A percentile compares a stretch with the other conserved stretches of the same genome.
These are phyloP conservation scores for Wallacemonas sp. DNA, from an alignment of 208 protist genomes.

Conservation along the genomic window DNA sequence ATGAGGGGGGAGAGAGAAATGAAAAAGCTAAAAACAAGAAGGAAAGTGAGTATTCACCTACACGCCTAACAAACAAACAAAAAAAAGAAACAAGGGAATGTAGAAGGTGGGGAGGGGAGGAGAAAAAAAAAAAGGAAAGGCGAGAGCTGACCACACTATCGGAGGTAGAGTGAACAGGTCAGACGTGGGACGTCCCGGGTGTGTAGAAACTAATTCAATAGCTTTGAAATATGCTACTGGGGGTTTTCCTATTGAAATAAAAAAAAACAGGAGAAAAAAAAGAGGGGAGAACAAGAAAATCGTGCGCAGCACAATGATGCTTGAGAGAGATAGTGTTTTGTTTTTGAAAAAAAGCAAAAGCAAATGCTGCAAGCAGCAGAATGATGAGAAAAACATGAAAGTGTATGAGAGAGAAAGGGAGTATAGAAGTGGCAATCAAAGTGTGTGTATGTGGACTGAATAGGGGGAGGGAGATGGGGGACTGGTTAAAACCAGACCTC, in stretches of 20 bases:
- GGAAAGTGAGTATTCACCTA: conserved; percentile 13
- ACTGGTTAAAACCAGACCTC: too few relatives aligned
- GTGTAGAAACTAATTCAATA: neutral
- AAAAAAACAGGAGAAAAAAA: conserved; percentile 18
- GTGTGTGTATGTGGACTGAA: neutral
- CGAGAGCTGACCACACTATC: conserved; percentile 3
- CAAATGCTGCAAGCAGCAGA: too few relatives aligned
- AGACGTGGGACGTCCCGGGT: neutral
- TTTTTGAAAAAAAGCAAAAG: too few relatives aligned
- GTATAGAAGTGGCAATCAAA: neutral
- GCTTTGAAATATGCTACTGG: neutral
- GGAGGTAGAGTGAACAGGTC: neutral
- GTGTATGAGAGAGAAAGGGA: neutral
- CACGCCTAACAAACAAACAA: conserved; percentile 6
- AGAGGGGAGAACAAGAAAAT: conserved; percentile 1
- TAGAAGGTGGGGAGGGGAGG: conserved; percentile 1
- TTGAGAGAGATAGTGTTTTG: too few relatives aligned
- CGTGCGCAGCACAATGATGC: neutral
- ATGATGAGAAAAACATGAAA: too few relatives aligned
- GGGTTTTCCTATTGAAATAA: neutral
- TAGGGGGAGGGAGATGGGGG: neutral
- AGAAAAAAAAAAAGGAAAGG: neutral
- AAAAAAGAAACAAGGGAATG: conserved; percentile 16
- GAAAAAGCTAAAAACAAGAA: neutral
- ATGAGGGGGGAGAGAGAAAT: neutral